These are phyloP conservation scores for Collybia sordida DNA, from an alignment of 768 basidiomycete genomes.

Conservation along the genomic window DNA sequence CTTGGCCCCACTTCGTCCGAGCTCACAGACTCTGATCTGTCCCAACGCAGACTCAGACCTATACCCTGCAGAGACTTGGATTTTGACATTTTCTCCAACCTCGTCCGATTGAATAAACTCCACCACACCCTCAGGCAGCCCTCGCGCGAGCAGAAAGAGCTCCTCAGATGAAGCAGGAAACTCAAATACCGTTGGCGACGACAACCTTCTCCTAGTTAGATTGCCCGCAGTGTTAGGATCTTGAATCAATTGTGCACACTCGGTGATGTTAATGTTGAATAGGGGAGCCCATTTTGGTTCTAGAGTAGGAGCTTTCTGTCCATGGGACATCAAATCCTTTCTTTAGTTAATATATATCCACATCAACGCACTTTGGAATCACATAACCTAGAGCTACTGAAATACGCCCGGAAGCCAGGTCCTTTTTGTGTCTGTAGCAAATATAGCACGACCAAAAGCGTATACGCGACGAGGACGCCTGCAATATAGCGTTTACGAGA, in stretches of 20 bases:
- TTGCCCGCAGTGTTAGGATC: neutral
- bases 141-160: conserved; percentile 29
- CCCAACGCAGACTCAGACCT: conserved; percentile 18
- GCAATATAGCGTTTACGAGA: too few relatives aligned
- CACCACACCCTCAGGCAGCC: conserved; percentile 21
- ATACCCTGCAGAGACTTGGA: conserved; percentile 24
- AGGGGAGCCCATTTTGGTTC: conserved; percentile 11
- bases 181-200: conserved; percentile 16
- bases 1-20: conserved; percentile 19
- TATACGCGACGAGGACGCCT: too few relatives aligned
- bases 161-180: conserved; percentile 24
- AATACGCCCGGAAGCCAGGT: too few relatives aligned
- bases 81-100: conserved; percentile 17
- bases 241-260: conserved; percentile 14
- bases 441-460: too few relatives aligned
- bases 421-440: too few relatives aligned
- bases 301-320: too few relatives aligned
- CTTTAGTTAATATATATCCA: too few relatives aligned
- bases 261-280: conserved; percentile 13
- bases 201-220: neutral
- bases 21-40: conserved; percentile 23
- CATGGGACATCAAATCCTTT: too few relatives aligned
- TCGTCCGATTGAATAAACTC: conserved; percentile 19
- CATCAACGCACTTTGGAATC: too few relatives aligned
- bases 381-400: too few relatives aligned